A percentile compares a stretch with the other conserved stretches of the same genome.
Conservation (phyloP, 306 rosid species). For the Citrullus amarus region DNA sequence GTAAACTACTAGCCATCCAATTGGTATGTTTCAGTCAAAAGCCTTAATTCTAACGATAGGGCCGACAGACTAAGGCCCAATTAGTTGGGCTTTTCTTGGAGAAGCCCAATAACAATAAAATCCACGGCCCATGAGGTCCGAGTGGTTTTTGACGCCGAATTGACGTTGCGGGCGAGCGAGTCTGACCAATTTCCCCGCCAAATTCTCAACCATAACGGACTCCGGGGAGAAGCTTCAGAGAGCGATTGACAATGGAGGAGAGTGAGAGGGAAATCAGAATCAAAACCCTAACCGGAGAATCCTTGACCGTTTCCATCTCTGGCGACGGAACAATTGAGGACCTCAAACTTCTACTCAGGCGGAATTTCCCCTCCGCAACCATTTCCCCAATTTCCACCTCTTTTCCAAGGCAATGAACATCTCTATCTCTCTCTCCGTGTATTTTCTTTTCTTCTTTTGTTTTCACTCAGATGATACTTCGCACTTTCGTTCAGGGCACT, state of each 20-base stretch:
- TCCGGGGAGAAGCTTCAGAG: background rate
- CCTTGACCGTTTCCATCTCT: slow-evolving; percentile 33
- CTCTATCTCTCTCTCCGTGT: background rate
- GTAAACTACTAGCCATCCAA: too few species aligned
- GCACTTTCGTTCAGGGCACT: slow-evolving; percentile 39
- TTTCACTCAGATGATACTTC: background rate
- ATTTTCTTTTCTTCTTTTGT: background rate
- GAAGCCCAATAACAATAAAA: background rate
- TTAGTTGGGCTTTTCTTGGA: background rate
- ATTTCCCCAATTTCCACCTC: slow-evolving; percentile 62
- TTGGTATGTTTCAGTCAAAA: too few species aligned
- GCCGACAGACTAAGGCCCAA: background rate
- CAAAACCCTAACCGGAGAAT: slow-evolving; percentile 56
- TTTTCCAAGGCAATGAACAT: slow-evolving; percentile 42
- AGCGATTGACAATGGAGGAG: slow-evolving; percentile 20
- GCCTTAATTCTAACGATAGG: too few species aligned
- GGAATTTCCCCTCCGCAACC: slow-evolving; percentile 43
- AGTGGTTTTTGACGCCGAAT: background rate
- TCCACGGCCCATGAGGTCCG: background rate
- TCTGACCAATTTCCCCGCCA: background rate
- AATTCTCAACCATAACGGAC: background rate
- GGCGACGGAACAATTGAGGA: slow-evolving; percentile 26
- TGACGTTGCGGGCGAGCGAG: background rate
- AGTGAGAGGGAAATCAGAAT: slow-evolving; percentile 30
- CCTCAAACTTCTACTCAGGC: slow-evolving; percentile 60